Evolutionary conservation across 768 basidiomycete genomes (phyloP).

Genomic region (Calocybe cyanea): DNA sequence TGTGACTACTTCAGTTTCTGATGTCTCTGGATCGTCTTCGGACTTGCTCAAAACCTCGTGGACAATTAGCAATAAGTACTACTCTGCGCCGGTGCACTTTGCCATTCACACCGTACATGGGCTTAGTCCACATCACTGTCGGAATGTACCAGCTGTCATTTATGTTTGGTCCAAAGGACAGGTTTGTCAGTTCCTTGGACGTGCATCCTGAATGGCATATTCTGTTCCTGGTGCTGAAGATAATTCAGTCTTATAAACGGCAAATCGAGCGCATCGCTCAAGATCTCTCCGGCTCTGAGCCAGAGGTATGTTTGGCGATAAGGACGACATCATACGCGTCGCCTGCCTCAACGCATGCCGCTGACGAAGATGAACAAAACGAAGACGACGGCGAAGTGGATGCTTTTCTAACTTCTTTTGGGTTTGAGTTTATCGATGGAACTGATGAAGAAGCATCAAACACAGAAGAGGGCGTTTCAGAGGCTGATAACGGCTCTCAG

Average conservation of each 20-base stretch:
- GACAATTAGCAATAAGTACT: slow-evolving; percentile 80
- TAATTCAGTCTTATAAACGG: slow-evolving; percentile 52
- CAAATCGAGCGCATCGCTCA: slow-evolving; percentile 47
- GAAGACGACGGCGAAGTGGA: slow-evolving; percentile 51
- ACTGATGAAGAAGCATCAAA: slow-evolving; percentile 19
- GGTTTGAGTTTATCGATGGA: slow-evolving; percentile 77
- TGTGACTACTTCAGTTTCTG: not conserved
- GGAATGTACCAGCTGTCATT: slow-evolving; percentile 63
- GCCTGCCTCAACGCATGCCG: not conserved
- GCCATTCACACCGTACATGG: slow-evolving; percentile 43
- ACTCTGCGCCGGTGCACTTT: slow-evolving; percentile 74
- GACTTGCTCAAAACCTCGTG: slow-evolving; percentile 47
- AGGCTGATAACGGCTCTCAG: slow-evolving; percentile 8
- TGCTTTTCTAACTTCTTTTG: slow-evolving; percentile 59
- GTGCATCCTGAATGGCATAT: slow-evolving; percentile 7
- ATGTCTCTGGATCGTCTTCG: slow-evolving; percentile 14
- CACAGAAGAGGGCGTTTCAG: slow-evolving; percentile 11
- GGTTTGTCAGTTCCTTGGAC: slow-evolving; percentile 36
- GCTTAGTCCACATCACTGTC: slow-evolving; percentile 36
- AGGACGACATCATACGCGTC: slow-evolving; percentile 33
- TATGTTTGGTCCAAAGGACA: slow-evolving; percentile 69
- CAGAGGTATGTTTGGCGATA: slow-evolving; percentile 73
- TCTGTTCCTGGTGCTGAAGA: slow-evolving; percentile 15
- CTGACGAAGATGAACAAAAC: slow-evolving; percentile 23
- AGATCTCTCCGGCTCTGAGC: slow-evolving; percentile 47